Conservation (phyloP, 148 eudicot genomes). For the Agrostemma githago region DNA sequence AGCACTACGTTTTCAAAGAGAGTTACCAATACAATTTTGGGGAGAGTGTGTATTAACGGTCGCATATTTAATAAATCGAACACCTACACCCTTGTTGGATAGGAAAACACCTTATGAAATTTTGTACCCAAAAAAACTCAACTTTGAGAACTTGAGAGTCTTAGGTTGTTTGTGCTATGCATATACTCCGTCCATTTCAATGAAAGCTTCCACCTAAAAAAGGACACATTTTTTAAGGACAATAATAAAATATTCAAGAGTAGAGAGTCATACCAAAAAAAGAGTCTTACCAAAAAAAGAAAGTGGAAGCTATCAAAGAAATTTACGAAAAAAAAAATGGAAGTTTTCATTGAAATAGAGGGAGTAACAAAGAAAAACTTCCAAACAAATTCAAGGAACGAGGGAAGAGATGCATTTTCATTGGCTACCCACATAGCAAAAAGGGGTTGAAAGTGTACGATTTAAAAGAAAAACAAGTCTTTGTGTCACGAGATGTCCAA, state of each 20-base stretch:
- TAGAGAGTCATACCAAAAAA: too few species aligned
- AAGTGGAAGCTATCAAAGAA: too few species aligned
- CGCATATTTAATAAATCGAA: neutral
- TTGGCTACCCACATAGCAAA: constrained; percentile 1
- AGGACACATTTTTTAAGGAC: too few species aligned
- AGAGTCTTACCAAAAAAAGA: too few species aligned
- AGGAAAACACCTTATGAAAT: neutral
- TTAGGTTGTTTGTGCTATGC: neutral
- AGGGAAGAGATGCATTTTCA: neutral
- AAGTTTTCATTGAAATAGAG: too few species aligned
- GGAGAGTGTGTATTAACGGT: neutral
- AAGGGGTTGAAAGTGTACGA: constrained; percentile 6
- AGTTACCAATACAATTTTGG: neutral
- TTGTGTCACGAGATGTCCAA: neutral
- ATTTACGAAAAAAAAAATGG: too few species aligned
- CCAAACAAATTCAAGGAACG: neutral
- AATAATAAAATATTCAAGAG: too few species aligned
- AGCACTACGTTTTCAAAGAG: neutral
- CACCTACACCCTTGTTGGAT: neutral
- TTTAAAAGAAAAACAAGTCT: neutral
- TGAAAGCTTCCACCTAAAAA: too few species aligned
- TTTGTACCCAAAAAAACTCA: neutral
- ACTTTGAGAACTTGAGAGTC: neutral
- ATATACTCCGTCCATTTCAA: too few species aligned
- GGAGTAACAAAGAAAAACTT: neutral